A percentile compares a stretch with the other conserved stretches of the same genome.
phyloP scores from a whole-genome alignment of 2,329 filamentous ascomycete genomes.

The Stenocarpella maydis region DNA sequence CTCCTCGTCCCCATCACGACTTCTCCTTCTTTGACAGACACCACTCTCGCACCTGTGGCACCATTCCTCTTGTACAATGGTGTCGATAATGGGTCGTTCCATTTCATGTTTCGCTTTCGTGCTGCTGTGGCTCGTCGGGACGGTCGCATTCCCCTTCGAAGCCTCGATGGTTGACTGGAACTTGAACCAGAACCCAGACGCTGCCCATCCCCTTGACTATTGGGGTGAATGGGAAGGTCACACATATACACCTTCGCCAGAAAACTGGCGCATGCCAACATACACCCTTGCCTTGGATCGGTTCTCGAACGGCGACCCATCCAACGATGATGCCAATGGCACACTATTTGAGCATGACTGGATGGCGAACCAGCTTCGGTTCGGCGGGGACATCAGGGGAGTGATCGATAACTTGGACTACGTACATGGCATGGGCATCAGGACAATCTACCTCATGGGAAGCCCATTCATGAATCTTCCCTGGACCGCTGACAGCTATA shows the following conservation, averaged over 20 bases:
- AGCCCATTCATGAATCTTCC: slow-evolving; percentile 68
- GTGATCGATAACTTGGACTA: slow-evolving; percentile 67
- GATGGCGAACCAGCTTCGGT: slow-evolving; percentile 66
- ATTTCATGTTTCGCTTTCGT: slow-evolving; percentile 27
- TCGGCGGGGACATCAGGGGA: slow-evolving; percentile 65
- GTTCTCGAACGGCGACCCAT: slow-evolving; percentile 68
- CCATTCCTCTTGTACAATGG: slow-evolving; percentile 11
- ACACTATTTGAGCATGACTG: slow-evolving; percentile 67
- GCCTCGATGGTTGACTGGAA: slow-evolving; percentile 30
- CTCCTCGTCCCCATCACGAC: slow-evolving; percentile 10
- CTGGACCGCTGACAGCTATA: slow-evolving; percentile 66
- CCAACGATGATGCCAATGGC: slow-evolving; percentile 68
- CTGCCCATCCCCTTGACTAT: slow-evolving; percentile 28
- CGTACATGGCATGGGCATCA: slow-evolving; percentile 68
- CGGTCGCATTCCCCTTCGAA: slow-evolving; percentile 30
- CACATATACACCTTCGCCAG: slow-evolving; percentile 27
- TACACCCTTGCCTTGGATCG: slow-evolving; percentile 69
- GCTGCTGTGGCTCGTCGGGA: slow-evolving; percentile 23
- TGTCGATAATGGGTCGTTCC: slow-evolving; percentile 12
- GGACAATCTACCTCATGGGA: slow-evolving; percentile 67
- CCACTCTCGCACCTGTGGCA: slow-evolving; percentile 2
- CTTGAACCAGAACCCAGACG: slow-evolving; percentile 29
- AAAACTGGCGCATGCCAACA: slow-evolving; percentile 34
- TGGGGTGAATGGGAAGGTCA: slow-evolving; percentile 34
- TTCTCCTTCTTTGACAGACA: not conserved